Evolutionary conservation across 2,329 filamentous ascomycete genomes (phyloP).

Genomic region (Aspergillus uvarum): DNA sequence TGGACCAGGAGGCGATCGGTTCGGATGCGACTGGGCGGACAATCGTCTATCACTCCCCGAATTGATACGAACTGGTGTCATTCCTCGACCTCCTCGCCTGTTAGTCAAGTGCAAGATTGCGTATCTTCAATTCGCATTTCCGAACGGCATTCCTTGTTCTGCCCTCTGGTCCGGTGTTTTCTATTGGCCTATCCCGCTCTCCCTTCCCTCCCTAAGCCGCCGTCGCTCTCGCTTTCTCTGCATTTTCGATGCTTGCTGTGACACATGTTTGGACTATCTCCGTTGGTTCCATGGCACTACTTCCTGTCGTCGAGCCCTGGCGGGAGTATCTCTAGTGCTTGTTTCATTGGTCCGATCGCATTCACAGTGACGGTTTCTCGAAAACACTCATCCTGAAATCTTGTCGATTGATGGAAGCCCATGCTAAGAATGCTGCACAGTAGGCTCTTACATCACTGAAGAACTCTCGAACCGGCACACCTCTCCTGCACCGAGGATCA

Average conservation of each 20-base stretch:
- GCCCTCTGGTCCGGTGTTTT: neutral
- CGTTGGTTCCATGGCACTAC: neutral
- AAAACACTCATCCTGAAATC: neutral
- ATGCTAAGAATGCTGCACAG: slow-evolving; percentile 11
- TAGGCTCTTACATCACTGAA: slow-evolving; percentile 10
- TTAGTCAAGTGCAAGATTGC: slow-evolving; percentile 5
- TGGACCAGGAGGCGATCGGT: neutral
- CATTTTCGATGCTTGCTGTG: neutral
- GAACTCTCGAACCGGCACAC: slow-evolving; percentile 5
- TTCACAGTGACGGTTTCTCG: neutral
- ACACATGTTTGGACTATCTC: neutral
- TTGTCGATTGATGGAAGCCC: neutral
- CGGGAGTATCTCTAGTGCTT: neutral
- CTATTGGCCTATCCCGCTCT: neutral
- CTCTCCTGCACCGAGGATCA: slow-evolving; percentile 4
- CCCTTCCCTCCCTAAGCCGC: neutral
- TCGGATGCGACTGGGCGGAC: neutral
- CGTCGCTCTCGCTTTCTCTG: neutral
- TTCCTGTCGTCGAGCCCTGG: neutral
- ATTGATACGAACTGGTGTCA: neutral
- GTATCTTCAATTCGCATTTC: neutral
- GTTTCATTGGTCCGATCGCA: slow-evolving; percentile 1
- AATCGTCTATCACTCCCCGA: neutral
- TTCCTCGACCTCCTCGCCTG: neutral
- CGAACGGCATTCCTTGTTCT: neutral